Evolutionary conservation across 768 basidiomycete species (phyloP).

Genomic region (Leccinum olivaceopallidum): DNA sequence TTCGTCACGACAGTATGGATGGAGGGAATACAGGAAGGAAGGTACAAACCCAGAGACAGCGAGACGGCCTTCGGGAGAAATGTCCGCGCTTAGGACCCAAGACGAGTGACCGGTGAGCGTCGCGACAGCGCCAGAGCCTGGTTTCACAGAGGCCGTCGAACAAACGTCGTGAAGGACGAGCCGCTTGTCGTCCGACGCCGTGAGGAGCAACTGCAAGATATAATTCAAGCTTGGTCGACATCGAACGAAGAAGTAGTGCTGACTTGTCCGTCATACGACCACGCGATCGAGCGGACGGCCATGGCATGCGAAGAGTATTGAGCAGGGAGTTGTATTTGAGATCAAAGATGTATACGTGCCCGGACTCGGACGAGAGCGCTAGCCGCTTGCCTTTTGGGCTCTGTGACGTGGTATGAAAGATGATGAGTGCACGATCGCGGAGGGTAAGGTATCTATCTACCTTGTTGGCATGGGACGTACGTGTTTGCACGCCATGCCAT

Average conservation of each 20-base stretch:
- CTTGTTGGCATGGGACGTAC: slow-evolving; percentile 41
- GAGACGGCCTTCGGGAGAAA: slow-evolving; percentile 79
- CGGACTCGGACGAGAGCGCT: slow-evolving; percentile 81
- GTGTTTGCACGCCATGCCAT: slow-evolving; percentile 73
- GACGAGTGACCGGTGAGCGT: slow-evolving; percentile 87
- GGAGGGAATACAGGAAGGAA: neutral
- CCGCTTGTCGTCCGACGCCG: slow-evolving; percentile 91
- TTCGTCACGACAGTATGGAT: neutral
- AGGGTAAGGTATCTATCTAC: slow-evolving; percentile 3
- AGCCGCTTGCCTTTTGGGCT: slow-evolving; percentile 85
- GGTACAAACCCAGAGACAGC: slow-evolving; percentile 73
- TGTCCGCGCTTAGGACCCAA: slow-evolving; percentile 84
- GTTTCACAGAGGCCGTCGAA: slow-evolving; percentile 53
- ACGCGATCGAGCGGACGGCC: slow-evolving; percentile 82
- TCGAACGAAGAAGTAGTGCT: slow-evolving; percentile 23
- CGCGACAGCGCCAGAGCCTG: slow-evolving; percentile 77
- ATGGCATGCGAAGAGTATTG: slow-evolving; percentile 87
- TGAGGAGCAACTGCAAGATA: slow-evolving; percentile 69
- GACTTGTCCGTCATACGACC: slow-evolving; percentile 90
- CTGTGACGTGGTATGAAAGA: slow-evolving; percentile 39
- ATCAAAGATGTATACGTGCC: slow-evolving; percentile 89
- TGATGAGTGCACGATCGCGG: slow-evolving; percentile 2
- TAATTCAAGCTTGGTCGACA: neutral
- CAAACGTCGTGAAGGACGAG: slow-evolving; percentile 91
- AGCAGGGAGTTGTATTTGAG: slow-evolving; percentile 63